phyloP scores from a whole-genome alignment of 192 early-diverging fungal species.

The Linnemannia schmuckeri region DNA sequence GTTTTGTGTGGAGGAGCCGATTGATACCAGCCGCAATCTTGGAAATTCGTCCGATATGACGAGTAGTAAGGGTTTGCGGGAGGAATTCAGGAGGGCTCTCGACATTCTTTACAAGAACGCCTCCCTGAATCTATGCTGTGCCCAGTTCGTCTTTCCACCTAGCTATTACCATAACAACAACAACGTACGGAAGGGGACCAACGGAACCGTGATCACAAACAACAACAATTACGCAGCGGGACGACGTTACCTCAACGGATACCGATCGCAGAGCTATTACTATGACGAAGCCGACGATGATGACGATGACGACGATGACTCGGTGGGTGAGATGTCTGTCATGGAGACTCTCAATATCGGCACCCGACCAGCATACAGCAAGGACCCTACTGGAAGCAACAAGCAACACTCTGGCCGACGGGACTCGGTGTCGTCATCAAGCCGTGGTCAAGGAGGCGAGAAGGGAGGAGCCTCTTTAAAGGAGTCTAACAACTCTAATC shows the following conservation, averaged over 20 bases:
- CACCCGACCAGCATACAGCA: slow-evolving; percentile 26
- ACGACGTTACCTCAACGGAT: slow-evolving; percentile 40
- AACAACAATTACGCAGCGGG: slow-evolving; percentile 41
- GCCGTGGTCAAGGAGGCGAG: not conserved
- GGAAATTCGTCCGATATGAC: slow-evolving; percentile 90
- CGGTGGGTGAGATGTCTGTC: slow-evolving; percentile 24
- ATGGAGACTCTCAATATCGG: slow-evolving; percentile 58
- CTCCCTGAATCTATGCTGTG: slow-evolving; percentile 64
- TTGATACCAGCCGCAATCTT: slow-evolving; percentile 89
- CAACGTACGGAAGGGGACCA: slow-evolving; percentile 7
- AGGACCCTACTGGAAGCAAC: slow-evolving; percentile 22
- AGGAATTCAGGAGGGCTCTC: slow-evolving; percentile 86
- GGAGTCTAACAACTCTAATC: not conserved
- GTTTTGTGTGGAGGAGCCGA: slow-evolving; percentile 95
- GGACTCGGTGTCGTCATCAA: not conserved
- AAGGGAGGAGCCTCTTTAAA: slow-evolving; percentile 3
- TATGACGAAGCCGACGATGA: slow-evolving; percentile 50
- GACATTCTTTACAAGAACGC: slow-evolving; percentile 67
- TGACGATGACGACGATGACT: slow-evolving; percentile 37
- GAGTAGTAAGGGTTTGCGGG: slow-evolving; percentile 80
- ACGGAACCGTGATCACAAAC: slow-evolving; percentile 8
- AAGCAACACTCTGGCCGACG: slow-evolving; percentile 2
- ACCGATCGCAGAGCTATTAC: slow-evolving; percentile 22
- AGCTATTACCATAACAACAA: slow-evolving; percentile 40
- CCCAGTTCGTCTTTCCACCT: slow-evolving; percentile 63